Evolutionary conservation across 2,329 filamentous ascomycete species (phyloP), one percentile per base, ranked within the genome.

Genomic region (Calonectria naviculata): DNA sequence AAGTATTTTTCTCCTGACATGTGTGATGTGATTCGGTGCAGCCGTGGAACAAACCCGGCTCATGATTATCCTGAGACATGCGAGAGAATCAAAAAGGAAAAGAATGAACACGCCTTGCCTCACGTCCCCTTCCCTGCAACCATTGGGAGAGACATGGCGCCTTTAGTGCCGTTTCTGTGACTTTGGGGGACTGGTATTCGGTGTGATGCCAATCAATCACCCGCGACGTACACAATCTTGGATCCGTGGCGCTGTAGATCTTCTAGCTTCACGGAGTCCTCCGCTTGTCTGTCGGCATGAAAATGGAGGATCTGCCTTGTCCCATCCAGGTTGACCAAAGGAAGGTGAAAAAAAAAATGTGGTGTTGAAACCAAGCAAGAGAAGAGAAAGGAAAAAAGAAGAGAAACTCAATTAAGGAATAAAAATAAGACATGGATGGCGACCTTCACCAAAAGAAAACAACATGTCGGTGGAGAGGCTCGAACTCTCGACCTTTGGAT

Each of bases 401-500:
- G 26, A 29, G 46, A 63, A 19, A 9, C 19, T 17, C 31, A 29
- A 36, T n/a, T 13, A 63, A 64, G 42, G 58, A 34, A 24, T 13
- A 13, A 28, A 21, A 19, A 7, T 9, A 15, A 17, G 10, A 4
- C 3, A 12, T 46, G 26, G n/a, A 7, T 41, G 19, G 10, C 38
- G 42, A 28, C n/a, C 13, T 26, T 15, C 28, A 26, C 10, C 28
- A 21, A 47, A 65, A 34, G 15, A 68, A 72, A 73, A 70, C 4
- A 1, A 1, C 4, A 1, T 78, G 76, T 78, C 76, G 74, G 72
- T 75, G 71, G 76, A 76, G 76, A 78, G 75, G 75, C 74, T 78
- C 76, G 76, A 78, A 78, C 76, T 78, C 76, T 78, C 76, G 76
- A 78, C 76, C 76, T 78, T 78, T 78, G 76, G 76, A 78, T 78